These are phyloP conservation scores for Caulochytrium protostelioides DNA, from an alignment of 371 early-diverging fungal genomes.

Conservation along the genomic window DNA sequence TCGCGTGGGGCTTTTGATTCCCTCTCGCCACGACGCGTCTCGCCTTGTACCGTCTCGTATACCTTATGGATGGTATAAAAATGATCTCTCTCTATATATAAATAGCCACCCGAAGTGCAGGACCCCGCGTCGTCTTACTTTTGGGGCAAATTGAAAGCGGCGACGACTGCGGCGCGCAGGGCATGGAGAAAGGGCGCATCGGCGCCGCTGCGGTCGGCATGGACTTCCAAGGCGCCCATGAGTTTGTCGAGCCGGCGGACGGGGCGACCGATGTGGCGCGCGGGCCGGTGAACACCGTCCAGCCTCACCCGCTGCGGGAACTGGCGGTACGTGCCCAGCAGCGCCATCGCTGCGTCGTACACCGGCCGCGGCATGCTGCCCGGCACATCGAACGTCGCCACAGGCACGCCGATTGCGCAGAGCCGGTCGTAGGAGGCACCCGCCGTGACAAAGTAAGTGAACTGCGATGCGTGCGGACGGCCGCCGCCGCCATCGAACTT, in stretches of 20 bases:
- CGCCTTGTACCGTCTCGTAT: no score
- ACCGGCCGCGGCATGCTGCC: not conserved
- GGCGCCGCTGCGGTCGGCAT: no score
- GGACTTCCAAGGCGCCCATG: not conserved
- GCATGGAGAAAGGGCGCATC: no score
- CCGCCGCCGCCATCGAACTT: conserved; percentile 33
- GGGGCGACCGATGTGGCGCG: conserved; percentile 1
- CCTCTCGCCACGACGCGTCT: no score
- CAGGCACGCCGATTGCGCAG: conserved; percentile 1
- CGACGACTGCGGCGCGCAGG: no score
- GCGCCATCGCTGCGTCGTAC: conserved; percentile 12
- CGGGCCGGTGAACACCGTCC: conserved; percentile 27
- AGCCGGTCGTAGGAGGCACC: conserved; percentile 11
- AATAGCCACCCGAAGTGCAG: no score
- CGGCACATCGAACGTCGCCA: not conserved
- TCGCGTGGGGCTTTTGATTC: no score
- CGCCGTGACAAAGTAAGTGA: conserved; percentile 19
- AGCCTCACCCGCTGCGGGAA: conserved; percentile 22
- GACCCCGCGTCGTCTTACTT: no score
- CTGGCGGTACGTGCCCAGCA: conserved; percentile 20
- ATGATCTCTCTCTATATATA: no score
- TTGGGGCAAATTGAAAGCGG: no score
- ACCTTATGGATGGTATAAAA: no score
- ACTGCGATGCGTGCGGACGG: conserved; percentile 18
- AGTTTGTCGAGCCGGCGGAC: conserved; percentile 4